Percentiles rank a stretch among this genome's conserved stretches.
Evolutionary conservation across 1,139 yeast species (phyloP).

Genomic region (Geotrichum reessii): DNA sequence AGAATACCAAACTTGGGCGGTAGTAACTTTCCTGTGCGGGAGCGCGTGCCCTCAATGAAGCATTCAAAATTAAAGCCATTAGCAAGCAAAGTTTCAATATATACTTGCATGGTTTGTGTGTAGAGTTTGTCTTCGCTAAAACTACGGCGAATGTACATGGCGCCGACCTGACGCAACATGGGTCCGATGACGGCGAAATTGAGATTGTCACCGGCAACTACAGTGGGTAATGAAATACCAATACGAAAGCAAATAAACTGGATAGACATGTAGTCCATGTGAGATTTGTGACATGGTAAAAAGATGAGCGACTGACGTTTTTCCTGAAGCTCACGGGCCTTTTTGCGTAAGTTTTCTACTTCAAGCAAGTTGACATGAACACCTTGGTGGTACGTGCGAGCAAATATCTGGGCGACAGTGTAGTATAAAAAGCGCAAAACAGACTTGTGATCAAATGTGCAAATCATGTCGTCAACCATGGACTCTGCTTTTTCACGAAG

Average conservation of each 20-base stretch:
- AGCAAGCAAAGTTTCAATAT: constrained; percentile 47
- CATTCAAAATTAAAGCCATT: constrained; percentile 56
- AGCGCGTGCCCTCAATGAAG: constrained; percentile 62
- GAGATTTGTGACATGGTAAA: constrained; percentile 56
- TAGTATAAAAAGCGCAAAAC: constrained; percentile 36
- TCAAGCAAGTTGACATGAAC: constrained; percentile 38
- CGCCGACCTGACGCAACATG: constrained; percentile 39
- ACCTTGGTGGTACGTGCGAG: constrained; percentile 42
- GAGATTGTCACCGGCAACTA: constrained; percentile 65
- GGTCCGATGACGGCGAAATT: constrained; percentile 57
- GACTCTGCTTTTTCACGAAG: constrained; percentile 31
- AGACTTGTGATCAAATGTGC: constrained; percentile 34
- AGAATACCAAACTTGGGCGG: constrained; percentile 62
- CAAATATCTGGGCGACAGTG: constrained; percentile 38
- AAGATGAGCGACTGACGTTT: constrained; percentile 39
- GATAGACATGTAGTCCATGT: constrained; percentile 57
- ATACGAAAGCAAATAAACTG: constrained; percentile 54
- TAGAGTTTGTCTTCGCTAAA: constrained; percentile 52
- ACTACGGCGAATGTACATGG: constrained; percentile 41
- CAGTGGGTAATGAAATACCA: constrained; percentile 54
- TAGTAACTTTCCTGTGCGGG: constrained; percentile 59
- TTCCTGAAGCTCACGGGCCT: constrained; percentile 35
- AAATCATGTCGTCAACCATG: constrained; percentile 35
- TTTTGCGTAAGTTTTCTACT: constrained; percentile 32
- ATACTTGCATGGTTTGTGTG: constrained; percentile 47